A percentile compares a stretch with the other conserved stretches of the same genome.
Conservation (phyloP, 306 rosid species). For the Hippophae gyantsensis region DNA sequence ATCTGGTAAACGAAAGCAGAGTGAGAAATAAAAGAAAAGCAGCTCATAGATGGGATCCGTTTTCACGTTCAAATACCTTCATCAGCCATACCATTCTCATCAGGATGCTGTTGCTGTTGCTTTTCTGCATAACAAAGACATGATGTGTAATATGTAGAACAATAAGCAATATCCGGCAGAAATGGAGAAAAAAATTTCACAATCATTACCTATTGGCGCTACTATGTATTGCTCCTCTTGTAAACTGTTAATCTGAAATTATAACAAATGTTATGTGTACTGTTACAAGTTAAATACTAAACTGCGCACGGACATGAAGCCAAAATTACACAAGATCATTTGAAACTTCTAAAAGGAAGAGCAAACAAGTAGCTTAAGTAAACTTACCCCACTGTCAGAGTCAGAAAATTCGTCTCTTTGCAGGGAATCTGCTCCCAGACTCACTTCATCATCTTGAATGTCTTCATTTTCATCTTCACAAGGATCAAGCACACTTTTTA, state of each 20-base stretch:
- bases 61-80: slow-evolving; percentile 45
- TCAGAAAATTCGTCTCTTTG: slow-evolving; percentile 32
- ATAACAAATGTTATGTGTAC: slow-evolving; percentile 12
- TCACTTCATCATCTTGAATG: slow-evolving; percentile 34
- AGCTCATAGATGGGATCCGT: not conserved
- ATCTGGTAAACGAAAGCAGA: not conserved
- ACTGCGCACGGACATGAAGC: not conserved
- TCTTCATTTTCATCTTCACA: slow-evolving; percentile 55
- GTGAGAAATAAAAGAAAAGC: not conserved
- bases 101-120: slow-evolving; percentile 45
- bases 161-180: slow-evolving; percentile 1
- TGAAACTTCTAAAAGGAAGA: not conserved
- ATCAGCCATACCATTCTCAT: slow-evolving; percentile 40
- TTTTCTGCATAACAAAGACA: slow-evolving; percentile 37
- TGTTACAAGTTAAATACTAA: not conserved
- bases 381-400: slow-evolving; percentile 47
- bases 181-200: slow-evolving; percentile 1
- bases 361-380: not conserved
- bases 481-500: slow-evolving; percentile 53
- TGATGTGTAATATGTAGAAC: slow-evolving; percentile 3
- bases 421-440: slow-evolving; percentile 40
- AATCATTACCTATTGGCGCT: slow-evolving; percentile 57
- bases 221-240: slow-evolving; percentile 56
- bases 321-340: not conserved
- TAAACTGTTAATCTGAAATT: slow-evolving; percentile 51